Conservation (phyloP, 2,329 filamentous ascomycete species). For the Talaromyces sp. region DNA sequence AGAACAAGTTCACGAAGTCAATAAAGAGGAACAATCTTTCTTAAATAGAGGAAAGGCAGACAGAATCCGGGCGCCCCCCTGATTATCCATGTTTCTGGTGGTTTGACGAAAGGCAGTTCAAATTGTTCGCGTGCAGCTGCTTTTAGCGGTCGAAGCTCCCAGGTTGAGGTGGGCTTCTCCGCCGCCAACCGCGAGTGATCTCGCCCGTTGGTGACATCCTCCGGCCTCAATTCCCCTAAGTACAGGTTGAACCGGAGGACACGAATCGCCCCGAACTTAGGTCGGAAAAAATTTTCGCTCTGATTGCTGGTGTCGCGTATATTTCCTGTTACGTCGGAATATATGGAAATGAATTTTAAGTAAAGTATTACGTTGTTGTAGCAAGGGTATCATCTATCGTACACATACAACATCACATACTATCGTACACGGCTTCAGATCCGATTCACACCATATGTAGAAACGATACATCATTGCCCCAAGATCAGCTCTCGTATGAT, state of each 20-base stretch:
- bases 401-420: background rate
- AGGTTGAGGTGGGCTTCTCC: conserved; percentile 18
- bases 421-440: background rate
- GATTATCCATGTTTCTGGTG: conserved; percentile 17
- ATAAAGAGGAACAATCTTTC: background rate
- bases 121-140: conserved; percentile 43
- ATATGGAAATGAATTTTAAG: background rate
- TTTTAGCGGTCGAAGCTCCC: conserved; percentile 40
- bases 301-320: conserved; percentile 2
- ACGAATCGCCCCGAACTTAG: conserved; percentile 18
- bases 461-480: background rate
- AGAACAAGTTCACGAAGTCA: background rate
- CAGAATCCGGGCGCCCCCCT: conserved; percentile 17
- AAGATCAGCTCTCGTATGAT: conserved; percentile 52
- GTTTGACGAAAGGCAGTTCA: conserved; percentile 15
- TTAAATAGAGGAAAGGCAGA: background rate
- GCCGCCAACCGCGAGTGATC: conserved; percentile 20
- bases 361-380: background rate
- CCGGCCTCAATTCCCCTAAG: conserved; percentile 43
- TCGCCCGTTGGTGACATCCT: conserved; percentile 7
- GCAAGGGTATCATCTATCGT: background rate
- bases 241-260: conserved; percentile 40
- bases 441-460: background rate
- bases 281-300: conserved; percentile 21
- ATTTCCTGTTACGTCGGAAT: background rate